Percentiles rank a stretch among this genome's conserved stretches.
phyloP scores from a whole-genome alignment of 192 early-diverging fungal genomes.

The Obelidium mucronatum region DNA sequence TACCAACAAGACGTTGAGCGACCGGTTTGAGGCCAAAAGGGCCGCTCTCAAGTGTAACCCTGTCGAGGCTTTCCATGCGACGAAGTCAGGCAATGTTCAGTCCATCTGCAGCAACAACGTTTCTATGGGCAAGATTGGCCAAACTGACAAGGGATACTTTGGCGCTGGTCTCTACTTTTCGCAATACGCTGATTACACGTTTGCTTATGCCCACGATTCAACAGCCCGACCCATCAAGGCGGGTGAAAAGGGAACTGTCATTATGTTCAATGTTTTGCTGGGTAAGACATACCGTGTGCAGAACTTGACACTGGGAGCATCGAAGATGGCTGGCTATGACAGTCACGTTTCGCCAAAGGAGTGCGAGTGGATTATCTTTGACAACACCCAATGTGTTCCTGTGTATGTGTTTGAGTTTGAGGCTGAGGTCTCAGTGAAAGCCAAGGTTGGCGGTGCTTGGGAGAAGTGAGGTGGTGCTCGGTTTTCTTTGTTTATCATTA shows the following conservation, averaged over 20 bases:
- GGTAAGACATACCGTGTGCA: background rate
- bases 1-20: background rate
- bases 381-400: background rate
- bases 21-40: background rate
- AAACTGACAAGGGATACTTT: slow-evolving; percentile 1
- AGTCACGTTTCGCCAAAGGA: background rate
- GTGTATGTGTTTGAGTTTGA: background rate
- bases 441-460: background rate
- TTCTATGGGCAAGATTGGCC: background rate
- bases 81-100: background rate
- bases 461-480: too few species aligned
- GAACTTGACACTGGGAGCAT: background rate
- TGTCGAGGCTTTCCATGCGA: background rate
- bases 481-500: too few species aligned
- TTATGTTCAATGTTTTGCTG: background rate
- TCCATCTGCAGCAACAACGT: background rate
- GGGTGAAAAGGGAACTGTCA: background rate
- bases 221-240: background rate
- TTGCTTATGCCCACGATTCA: background rate
- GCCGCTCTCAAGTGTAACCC: background rate
- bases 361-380: background rate
- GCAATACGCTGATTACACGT: background rate
- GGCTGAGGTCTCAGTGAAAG: background rate
- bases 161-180: background rate
- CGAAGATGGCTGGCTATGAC: background rate